These are phyloP conservation scores for Hyphodiscus hymeniophilus DNA, from an alignment of 495 filamentous ascomycete genomes.

Conservation along the genomic window DNA sequence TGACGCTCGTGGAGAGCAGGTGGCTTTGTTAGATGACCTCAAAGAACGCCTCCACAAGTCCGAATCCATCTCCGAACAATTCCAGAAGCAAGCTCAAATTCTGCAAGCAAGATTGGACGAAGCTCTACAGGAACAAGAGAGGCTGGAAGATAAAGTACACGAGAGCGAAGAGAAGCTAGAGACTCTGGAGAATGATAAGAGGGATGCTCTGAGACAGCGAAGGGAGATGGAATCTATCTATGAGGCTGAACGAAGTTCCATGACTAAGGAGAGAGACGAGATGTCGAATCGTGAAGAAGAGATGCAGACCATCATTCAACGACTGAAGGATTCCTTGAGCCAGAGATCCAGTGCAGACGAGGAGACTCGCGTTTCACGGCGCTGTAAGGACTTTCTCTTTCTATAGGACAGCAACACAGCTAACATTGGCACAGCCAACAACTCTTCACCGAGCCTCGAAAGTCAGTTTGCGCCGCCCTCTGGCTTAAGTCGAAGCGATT, in stretches of 20 bases:
- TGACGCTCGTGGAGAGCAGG: constrained; percentile 53
- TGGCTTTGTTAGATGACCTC: constrained; percentile 76
- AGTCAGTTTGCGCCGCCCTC: constrained; percentile 85
- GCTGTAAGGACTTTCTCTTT: constrained; percentile 45
- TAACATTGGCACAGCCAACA: constrained; percentile 21
- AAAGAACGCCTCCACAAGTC: constrained; percentile 73
- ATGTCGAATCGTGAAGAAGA: constrained; percentile 77
- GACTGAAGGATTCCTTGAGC: constrained; percentile 77
- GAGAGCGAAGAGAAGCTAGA: constrained; percentile 78
- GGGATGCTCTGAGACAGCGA: constrained; percentile 68
- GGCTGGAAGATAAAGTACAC: constrained; percentile 77
- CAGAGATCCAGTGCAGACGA: constrained; percentile 62
- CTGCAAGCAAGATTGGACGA: constrained; percentile 84
- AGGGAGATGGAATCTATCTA: constrained; percentile 85
- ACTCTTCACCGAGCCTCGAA: constrained; percentile 31
- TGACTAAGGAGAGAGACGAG: constrained; percentile 87
- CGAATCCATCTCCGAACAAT: constrained; percentile 70
- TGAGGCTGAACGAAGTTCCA: constrained; percentile 78
- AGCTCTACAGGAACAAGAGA: constrained; percentile 69
- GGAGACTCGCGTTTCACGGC: constrained; percentile 55
- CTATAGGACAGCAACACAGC: constrained; percentile 2
- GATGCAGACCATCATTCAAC: constrained; percentile 77
- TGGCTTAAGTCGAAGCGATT: constrained; percentile 69
- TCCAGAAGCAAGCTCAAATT: constrained; percentile 74
- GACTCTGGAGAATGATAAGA: constrained; percentile 66